Base-by-base conservation (phyloP, 2,329 filamentous ascomycete genomes). In the Cladophialophora immunda region DNA sequence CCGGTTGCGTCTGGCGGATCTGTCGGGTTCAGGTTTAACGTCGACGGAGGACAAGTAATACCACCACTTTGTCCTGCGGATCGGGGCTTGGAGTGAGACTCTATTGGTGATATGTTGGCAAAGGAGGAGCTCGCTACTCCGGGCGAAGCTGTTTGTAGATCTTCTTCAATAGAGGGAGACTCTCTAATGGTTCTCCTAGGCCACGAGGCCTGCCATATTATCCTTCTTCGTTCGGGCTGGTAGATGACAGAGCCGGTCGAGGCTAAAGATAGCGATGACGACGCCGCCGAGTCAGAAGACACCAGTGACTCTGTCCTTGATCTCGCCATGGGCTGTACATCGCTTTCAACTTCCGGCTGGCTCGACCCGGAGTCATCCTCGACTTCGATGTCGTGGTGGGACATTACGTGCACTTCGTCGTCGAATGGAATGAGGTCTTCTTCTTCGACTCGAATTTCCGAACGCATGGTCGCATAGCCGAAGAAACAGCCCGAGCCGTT, bases 401-500 rank as follows among this genome's bases (percentile, higher is more conserved):
- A 47, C 5, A 22, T 52, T n/a, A 41, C 17, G 34, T 62, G 64
- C 13, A 61, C 57, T 58, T 65, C 62, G 58, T 65, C 58, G 22
- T 3, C 11, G 13, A 38, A 56, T 15, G 25, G 32, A 4, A 27
- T 6, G 19, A 22, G 50, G 19, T 15, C 29, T 17, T 62, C 36
- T 34, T 57, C 61, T 3, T 32, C 41, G 6, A 45, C 9, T n/a
- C 11, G 63, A 17, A 67, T 66, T 38, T 70, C 68, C n/a, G 68
- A 65, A 6, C 50, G 64, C 68, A 70, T 70, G 0, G 38, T 27
- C 4, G 68, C 68, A 22, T 63, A 64, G 22, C 68, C 68, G 29
- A 65, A 67, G 56, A 70, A 70, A 22, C 55, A 27, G 25, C 68
- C 62, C 8, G 68, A 70, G 2, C 68, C 68, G 25, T 70, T 70